Percentiles rank a stretch among this genome's conserved stretches.
Conservation (phyloP, 2,329 filamentous ascomycete species). For the Bipolaris gigantea region DNA sequence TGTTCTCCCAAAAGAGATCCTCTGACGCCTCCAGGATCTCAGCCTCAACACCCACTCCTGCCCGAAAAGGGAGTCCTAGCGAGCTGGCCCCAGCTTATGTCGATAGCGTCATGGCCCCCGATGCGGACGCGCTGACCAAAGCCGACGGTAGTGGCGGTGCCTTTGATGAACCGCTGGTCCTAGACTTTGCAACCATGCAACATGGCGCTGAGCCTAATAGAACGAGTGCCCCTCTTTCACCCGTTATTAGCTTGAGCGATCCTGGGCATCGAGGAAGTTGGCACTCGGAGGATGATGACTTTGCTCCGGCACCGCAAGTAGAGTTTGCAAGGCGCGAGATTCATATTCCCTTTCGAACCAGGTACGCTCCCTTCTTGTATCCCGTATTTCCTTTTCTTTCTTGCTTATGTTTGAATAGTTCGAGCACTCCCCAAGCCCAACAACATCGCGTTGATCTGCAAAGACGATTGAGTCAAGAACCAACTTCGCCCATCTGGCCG, state of each 20-base stretch:
- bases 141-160: constrained; percentile 21
- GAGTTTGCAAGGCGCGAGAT: constrained; percentile 43
- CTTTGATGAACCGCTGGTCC: constrained; percentile 36
- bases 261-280: constrained; percentile 18
- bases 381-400: neutral
- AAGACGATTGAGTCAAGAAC: constrained; percentile 22
- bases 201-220: constrained; percentile 23
- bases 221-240: constrained; percentile 24
- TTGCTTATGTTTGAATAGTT: constrained; percentile 25
- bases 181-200: constrained; percentile 35
- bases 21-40: constrained; percentile 25
- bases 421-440: constrained; percentile 25
- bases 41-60: constrained; percentile 24
- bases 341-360: constrained; percentile 43
- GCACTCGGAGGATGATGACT: constrained; percentile 35
- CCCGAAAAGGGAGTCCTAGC: constrained; percentile 30
- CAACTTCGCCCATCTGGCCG: constrained; percentile 16
- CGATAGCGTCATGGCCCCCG: constrained; percentile 36
- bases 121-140: constrained; percentile 17
- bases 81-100: constrained; percentile 24
- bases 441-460: constrained; percentile 23
- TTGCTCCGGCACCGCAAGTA: constrained; percentile 33
- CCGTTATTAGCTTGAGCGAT: constrained; percentile 14
- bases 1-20: constrained; percentile 29
- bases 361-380: constrained; percentile 22